phyloP scores from a whole-genome alignment of 805 yeast genomes.

The Barnettozyma pratensis region DNA sequence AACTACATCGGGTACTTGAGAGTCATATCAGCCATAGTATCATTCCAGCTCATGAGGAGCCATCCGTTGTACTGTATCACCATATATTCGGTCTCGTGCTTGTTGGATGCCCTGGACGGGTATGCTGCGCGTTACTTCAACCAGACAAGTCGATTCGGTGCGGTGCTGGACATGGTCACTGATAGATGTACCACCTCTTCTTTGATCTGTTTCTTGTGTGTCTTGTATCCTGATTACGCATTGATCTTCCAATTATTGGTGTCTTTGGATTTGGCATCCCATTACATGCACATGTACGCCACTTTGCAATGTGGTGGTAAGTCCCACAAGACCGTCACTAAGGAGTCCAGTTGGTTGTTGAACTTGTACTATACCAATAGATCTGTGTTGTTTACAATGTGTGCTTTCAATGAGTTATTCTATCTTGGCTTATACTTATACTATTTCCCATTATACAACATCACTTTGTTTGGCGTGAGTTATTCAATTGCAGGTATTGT shows the following conservation, averaged over 20 bases:
- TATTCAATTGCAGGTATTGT: slow-evolving; percentile 58
- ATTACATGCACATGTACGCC: slow-evolving; percentile 98
- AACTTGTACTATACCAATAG: slow-evolving; percentile 85
- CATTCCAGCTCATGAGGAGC: slow-evolving; percentile 74
- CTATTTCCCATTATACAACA: slow-evolving; percentile 42
- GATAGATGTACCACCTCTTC: slow-evolving; percentile 96
- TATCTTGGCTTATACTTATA: slow-evolving; percentile 83
- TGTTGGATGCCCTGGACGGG: slow-evolving; percentile 95
- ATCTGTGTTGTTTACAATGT: slow-evolving; percentile 76
- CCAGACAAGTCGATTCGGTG: slow-evolving; percentile 92
- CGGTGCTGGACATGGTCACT: slow-evolving; percentile 97
- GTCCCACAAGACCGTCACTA: slow-evolving; percentile 79
- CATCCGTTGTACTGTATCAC: slow-evolving; percentile 78
- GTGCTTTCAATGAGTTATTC: slow-evolving; percentile 91
- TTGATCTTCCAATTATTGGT: slow-evolving; percentile 71
- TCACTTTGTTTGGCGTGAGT: slow-evolving; percentile 27
- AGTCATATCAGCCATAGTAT: slow-evolving; percentile 73
- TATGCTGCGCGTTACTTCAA: slow-evolving; percentile 84
- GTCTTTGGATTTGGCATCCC: slow-evolving; percentile 85
- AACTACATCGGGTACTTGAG: slow-evolving; percentile 88
- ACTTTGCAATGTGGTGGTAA: slow-evolving; percentile 72
- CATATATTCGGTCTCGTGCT: slow-evolving; percentile 81
- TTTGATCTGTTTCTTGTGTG: slow-evolving; percentile 80
- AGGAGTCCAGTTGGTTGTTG: slow-evolving; percentile 65
- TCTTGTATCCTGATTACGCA: slow-evolving; percentile 65